phyloP scores from a whole-genome alignment of 768 basidiomycete genomes.

The Tricholoma saponaceum region DNA sequence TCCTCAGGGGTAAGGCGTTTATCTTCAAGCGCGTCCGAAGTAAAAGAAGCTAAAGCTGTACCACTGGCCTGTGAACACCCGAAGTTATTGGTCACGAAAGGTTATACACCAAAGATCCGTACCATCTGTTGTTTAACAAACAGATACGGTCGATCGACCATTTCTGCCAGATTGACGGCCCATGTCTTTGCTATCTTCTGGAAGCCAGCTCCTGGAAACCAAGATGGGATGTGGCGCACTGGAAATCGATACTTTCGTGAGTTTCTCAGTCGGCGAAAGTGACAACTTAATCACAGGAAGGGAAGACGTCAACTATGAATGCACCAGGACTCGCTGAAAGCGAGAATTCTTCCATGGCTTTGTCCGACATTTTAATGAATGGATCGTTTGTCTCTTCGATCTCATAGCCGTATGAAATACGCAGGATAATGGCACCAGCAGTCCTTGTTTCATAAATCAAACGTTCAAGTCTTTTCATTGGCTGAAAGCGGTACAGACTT shows the following conservation, averaged over 20 bases:
- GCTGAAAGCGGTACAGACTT: slow-evolving; percentile 15
- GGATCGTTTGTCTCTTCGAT: too few species aligned
- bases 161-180: too few species aligned
- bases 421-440: slow-evolving; percentile 48
- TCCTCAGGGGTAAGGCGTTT: too few species aligned
- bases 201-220: slow-evolving; percentile 64
- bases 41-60: slow-evolving; percentile 54
- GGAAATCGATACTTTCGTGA: too few species aligned
- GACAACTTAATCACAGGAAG: slow-evolving; percentile 32
- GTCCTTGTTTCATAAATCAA: slow-evolving; percentile 27
- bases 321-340: slow-evolving; percentile 48
- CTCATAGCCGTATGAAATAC: slow-evolving; percentile 54
- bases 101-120: slow-evolving; percentile 4
- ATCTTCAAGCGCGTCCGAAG: slow-evolving; percentile 51
- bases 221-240: slow-evolving; percentile 52
- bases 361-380: slow-evolving; percentile 46
- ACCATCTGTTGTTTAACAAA: too few species aligned
- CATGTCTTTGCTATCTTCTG: too few species aligned
- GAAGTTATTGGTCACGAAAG: not conserved
- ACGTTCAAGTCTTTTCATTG: not conserved
- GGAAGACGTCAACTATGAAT: slow-evolving; percentile 50
- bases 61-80: too few species aligned
- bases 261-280: not conserved
- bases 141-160: too few species aligned
- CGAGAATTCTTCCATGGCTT: slow-evolving; percentile 48